Percentiles rank a stretch among this genome's conserved stretches.
phyloP scores from a whole-genome alignment of 805 yeast genomes.

The Lipomyces starkeyi region DNA sequence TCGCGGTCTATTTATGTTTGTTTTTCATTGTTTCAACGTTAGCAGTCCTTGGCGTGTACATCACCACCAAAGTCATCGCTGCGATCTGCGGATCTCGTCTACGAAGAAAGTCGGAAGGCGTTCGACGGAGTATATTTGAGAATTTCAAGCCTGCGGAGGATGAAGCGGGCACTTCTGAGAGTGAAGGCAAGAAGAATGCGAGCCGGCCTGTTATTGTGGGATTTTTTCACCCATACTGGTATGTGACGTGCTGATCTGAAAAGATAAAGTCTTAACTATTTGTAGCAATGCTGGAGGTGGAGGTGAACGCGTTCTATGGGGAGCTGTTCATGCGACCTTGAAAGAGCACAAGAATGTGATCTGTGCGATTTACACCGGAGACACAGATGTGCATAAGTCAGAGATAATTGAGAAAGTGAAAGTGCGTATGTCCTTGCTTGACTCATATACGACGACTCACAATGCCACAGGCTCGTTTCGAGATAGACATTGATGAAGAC shows the following conservation, averaged over 20 bases:
- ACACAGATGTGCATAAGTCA: constrained; percentile 47
- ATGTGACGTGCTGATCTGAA: constrained; percentile 5
- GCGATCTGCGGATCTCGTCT: constrained; percentile 21
- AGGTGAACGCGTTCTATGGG: constrained; percentile 97
- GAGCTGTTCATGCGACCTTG: constrained; percentile 79
- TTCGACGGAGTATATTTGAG: constrained; percentile 16
- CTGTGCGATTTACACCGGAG: constrained; percentile 77
- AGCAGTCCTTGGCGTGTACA: constrained; percentile 13
- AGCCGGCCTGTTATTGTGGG: constrained; percentile 60
- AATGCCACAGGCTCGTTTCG: constrained; percentile 55
- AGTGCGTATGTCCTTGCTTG: neutral
- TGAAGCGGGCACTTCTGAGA: constrained; percentile 5
- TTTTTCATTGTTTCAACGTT: constrained; percentile 26
- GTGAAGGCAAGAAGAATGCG: constrained; percentile 9
- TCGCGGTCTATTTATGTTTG: constrained; percentile 23
- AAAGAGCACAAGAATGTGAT: constrained; percentile 55
- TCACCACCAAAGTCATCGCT: constrained; percentile 18
- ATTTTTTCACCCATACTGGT: constrained; percentile 83
- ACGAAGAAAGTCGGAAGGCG: constrained; percentile 17
- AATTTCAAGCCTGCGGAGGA: neutral
- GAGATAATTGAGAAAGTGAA: constrained; percentile 51
- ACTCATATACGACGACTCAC: neutral
- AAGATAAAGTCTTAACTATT: neutral
- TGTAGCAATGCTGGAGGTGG: constrained; percentile 96
- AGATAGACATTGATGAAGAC: constrained; percentile 51